Evolutionary conservation across 306 rosid genomes (phyloP), one percentile per base, ranked within the genome.

Genomic region (Cicer arietinum): DNA sequence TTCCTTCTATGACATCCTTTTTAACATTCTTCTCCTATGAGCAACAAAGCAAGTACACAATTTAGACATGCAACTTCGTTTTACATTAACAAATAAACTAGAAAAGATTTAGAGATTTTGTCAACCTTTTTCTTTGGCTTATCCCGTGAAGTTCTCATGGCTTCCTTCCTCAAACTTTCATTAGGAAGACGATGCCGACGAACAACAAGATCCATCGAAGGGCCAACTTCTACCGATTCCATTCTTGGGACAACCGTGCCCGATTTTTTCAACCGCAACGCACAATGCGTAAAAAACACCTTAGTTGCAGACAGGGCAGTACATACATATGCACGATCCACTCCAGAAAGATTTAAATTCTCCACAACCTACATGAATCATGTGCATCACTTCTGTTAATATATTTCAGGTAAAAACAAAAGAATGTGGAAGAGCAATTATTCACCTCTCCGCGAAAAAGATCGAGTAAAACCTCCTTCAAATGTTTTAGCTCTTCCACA

Each of bases 161-260:
- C 93, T 86, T 85, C 95, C 81, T 94, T 94, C 85, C 86, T 90
- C 30, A 94, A 62, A 79, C 90, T 44, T 10, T 92, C 99, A 85
- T 83, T 87, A 46, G 97, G 90, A 77, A 79, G 88, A 64, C 97
- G 95, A 81, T 92, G 88, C 58, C 97, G 86, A 62, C 97, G 95
- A 67, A 90, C 67, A 64, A 94, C 92, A 25, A 94, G 54, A 80
- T 94, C 99, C 97, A 94, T 87, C 79, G 96, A 92, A 42, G 97
- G 97, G 78, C 99, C 99, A 67, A 92, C 90, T 82, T 92, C 95
- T 43, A 87, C 92, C 48, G 90, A 86, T 81, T 94, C 93, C 92
- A 90, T 94, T 84, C 90, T 90, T 9, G 97, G 99, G 13, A 92
- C 97, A 37, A 84, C 39, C 2, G 93, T 85, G 43, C 97, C 97